phyloP scores from a whole-genome alignment of 2,329 filamentous ascomycete species.

The Exophiala oligosperma region DNA sequence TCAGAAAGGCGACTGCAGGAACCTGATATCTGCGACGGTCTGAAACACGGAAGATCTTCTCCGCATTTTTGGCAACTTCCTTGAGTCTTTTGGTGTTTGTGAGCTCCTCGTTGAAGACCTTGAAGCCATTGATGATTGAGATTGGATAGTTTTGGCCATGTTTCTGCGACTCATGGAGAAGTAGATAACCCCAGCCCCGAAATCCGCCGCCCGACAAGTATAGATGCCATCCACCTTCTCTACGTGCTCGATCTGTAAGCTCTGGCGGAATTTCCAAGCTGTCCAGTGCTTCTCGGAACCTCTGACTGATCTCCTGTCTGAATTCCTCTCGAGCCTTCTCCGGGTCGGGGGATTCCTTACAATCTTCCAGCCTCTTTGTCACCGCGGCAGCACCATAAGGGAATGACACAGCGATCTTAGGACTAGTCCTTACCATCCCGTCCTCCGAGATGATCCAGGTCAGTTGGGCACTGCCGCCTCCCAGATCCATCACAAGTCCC shows the following conservation, averaged over 20 bases:
- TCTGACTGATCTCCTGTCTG: conserved; percentile 48
- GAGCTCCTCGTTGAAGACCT: conserved; percentile 70
- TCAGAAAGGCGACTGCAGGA: conserved; percentile 76
- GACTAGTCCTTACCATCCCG: conserved; percentile 53
- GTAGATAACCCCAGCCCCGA: conserved; percentile 77
- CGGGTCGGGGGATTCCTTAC: conserved; percentile 40
- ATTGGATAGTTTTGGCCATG: conserved; percentile 78
- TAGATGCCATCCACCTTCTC: conserved; percentile 60
- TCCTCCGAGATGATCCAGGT: conserved; percentile 61
- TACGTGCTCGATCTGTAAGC: conserved; percentile 46
- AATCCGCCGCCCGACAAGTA: conserved; percentile 66
- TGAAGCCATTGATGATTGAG: conserved; percentile 79
- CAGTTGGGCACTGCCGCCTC: conserved; percentile 58
- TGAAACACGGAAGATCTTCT: conserved; percentile 69
- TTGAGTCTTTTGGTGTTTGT: conserved; percentile 75
- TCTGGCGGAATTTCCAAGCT: conserved; percentile 56
- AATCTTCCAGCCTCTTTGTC: conserved; percentile 52
- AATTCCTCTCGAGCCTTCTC: conserved; percentile 43
- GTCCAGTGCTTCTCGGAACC: conserved; percentile 62
- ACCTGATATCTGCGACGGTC: conserved; percentile 77
- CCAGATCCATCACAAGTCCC: conserved; percentile 83
- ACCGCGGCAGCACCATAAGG: conserved; percentile 70
- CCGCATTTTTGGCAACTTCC: conserved; percentile 75
- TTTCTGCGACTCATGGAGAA: conserved; percentile 73
- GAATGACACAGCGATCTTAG: conserved; percentile 61